Conservation (phyloP, 1,284 basidiomycete species). For the Porodaedalea pini region DNA sequence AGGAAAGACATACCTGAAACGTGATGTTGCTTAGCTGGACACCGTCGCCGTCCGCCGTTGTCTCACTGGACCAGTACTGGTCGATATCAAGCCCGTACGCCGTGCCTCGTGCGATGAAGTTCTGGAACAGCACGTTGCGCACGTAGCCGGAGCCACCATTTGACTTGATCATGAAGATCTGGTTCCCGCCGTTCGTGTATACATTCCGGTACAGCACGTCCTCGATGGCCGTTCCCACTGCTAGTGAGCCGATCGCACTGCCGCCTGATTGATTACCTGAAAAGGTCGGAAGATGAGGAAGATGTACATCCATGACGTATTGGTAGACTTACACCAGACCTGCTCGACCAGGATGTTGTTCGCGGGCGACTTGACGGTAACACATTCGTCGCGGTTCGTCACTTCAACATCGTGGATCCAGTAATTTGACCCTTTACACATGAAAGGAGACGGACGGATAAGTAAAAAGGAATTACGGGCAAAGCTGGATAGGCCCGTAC, state of each 20-base stretch:
- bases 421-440: conserved; percentile 26
- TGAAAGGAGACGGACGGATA: background rate
- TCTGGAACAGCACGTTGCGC: conserved; percentile 33
- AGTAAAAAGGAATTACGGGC: background rate
- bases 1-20: conserved; percentile 23
- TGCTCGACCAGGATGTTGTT: conserved; percentile 34
- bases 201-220: conserved; percentile 33
- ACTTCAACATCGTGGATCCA: conserved; percentile 38
- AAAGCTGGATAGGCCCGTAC: conserved; percentile 14
- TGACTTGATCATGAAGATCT: conserved; percentile 38
- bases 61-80: conserved; percentile 28
- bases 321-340: conserved; percentile 40
- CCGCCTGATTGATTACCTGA: conserved; percentile 36
- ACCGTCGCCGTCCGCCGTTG: conserved; percentile 27
- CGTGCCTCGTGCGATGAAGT: conserved; percentile 32
- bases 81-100: conserved; percentile 35
- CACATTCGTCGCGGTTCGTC: conserved; percentile 38
- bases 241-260: conserved; percentile 35
- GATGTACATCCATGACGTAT: too few species aligned
- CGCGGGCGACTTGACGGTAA: conserved; percentile 36
- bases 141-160: conserved; percentile 34
- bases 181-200: conserved; percentile 36
- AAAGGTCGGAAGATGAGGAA: too few species aligned
- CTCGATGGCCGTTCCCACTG: conserved; percentile 31
- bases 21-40: conserved; percentile 32